A percentile compares a stretch with the other conserved stretches of the same genome.
These are phyloP conservation scores for Cordyceps pruinosa DNA, from an alignment of 2,329 filamentous ascomycete species.

Conservation along the genomic window DNA sequence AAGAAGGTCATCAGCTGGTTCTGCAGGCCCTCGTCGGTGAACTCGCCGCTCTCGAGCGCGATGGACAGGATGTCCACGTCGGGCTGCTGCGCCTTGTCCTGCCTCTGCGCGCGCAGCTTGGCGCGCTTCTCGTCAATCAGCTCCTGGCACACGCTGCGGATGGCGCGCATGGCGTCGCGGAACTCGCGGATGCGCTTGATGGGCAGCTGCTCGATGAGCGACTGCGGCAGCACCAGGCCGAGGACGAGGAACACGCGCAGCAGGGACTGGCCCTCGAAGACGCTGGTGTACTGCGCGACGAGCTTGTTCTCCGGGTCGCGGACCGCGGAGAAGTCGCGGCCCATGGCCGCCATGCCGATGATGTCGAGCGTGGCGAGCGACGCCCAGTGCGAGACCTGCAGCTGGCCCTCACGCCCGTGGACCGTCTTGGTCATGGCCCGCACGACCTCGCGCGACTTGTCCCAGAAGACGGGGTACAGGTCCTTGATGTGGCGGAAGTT, in stretches of 20 bases:
- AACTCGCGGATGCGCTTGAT: constrained; percentile 64
- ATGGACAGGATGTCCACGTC: constrained; percentile 74
- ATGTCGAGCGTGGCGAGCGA: constrained; percentile 67
- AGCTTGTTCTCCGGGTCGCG: constrained; percentile 53
- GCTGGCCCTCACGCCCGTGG: constrained; percentile 29
- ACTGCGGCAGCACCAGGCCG: constrained; percentile 53
- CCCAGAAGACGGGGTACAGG: constrained; percentile 78
- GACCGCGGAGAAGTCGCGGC: constrained; percentile 62
- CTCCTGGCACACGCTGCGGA: constrained; percentile 59
- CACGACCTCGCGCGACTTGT: constrained; percentile 63
- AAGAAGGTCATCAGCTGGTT: constrained; percentile 90
- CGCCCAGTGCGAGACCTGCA: constrained; percentile 57
- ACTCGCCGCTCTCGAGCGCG: constrained; percentile 67
- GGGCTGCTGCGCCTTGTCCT: constrained; percentile 28
- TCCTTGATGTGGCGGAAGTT: constrained; percentile 80
- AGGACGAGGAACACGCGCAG: constrained; percentile 48
- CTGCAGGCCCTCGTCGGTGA: constrained; percentile 72
- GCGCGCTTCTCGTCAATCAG: constrained; percentile 66
- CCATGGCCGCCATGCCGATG: constrained; percentile 65
- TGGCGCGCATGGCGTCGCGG: constrained; percentile 44
- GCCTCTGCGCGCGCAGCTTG: constrained; percentile 33
- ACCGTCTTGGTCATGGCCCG: constrained; percentile 46
- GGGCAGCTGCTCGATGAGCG: constrained; percentile 58
- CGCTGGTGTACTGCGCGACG: constrained; percentile 45
- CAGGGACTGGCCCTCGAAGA: constrained; percentile 44